Evolutionary conservation across 768 basidiomycete species (phyloP), one percentile per base, ranked within the genome.

Genomic region (Russula sp.): DNA sequence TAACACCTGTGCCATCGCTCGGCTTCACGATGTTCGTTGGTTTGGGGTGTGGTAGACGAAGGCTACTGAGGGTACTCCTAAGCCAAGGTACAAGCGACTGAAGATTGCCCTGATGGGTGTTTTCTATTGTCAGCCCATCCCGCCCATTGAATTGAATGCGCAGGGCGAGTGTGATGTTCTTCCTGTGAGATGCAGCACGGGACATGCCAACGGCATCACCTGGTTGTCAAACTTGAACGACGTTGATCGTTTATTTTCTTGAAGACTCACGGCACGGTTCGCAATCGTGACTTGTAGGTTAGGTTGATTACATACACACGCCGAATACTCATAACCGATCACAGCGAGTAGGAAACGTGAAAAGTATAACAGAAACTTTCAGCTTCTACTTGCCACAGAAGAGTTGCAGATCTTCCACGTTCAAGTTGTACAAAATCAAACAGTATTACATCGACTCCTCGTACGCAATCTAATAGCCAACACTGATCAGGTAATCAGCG

Each of bases 401-500:
- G 37, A 37, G 2, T 37, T 45, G 55, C 40, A 63, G 60, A 54
- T 57, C 40, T 40, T 63, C 55, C 55, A 31, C 34, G 20, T 51
- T 34, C 55, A 37, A 31, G 44, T 51, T 22, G 18, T 53, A 37
- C 61, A 63, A 44, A 60, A 57, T 57, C 50, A 10, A 52, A 57
- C 62, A 57, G 16, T 11, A 35, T 45, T 10, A 56, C 45, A 39
- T 53, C 20, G 44, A 14, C 48, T 45, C 20, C 4, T 18, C 39
- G 34, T 20, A 34, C 37, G 3, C 31, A 39, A 45, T 62, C 69
- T 84, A 90, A 73, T 84, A 90, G 18, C 73, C 72, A 18, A 75
- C 78, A 51, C 71, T 64, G 68, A 82, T 88, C 71, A 97, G 80
- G 74, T 94, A 93, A 74, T 94, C 89, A 39, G 85, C 92, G 27